Conservation (phyloP, 768 basidiomycete genomes). For the Hygrophorus russula region DNA sequence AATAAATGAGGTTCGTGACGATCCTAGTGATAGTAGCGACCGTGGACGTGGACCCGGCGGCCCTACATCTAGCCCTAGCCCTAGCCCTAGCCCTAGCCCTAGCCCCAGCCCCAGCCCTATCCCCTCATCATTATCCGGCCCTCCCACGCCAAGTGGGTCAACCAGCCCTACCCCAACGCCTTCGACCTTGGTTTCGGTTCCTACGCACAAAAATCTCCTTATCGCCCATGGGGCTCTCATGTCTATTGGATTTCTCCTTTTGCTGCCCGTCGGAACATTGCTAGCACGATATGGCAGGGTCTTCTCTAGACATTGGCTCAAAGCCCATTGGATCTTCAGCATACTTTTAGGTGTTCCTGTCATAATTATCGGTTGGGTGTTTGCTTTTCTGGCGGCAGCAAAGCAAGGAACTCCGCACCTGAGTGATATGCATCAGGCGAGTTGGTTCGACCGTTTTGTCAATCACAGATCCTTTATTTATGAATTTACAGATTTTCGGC, state of each 20-base stretch:
- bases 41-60: too few relatives aligned
- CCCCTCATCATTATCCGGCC: too few relatives aligned
- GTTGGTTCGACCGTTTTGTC: slow-evolving; percentile 5
- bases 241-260: slow-evolving; percentile 42
- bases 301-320: slow-evolving; percentile 43
- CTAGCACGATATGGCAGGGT: slow-evolving; percentile 45
- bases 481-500: slow-evolving; percentile 33
- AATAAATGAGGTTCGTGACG: background rate
- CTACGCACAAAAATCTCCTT: slow-evolving; percentile 30
- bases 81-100: too few relatives aligned
- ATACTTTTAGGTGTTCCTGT: slow-evolving; percentile 36
- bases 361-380: slow-evolving; percentile 34
- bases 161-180: background rate
- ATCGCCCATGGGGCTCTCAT: slow-evolving; percentile 42
- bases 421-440: slow-evolving; percentile 38
- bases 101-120: too few relatives aligned
- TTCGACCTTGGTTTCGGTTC: slow-evolving; percentile 9
- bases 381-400: slow-evolving; percentile 36
- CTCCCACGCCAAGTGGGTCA: too few relatives aligned
- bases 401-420: slow-evolving; percentile 31
- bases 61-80: too few relatives aligned
- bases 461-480: background rate
- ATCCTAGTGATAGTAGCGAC: background rate
- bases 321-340: slow-evolving; percentile 40
- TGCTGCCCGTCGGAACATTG: slow-evolving; percentile 43